Evolutionary conservation across 768 basidiomycete species (phyloP), one percentile per base, ranked within the genome.

Genomic region (Boletus tylopilopsis): DNA sequence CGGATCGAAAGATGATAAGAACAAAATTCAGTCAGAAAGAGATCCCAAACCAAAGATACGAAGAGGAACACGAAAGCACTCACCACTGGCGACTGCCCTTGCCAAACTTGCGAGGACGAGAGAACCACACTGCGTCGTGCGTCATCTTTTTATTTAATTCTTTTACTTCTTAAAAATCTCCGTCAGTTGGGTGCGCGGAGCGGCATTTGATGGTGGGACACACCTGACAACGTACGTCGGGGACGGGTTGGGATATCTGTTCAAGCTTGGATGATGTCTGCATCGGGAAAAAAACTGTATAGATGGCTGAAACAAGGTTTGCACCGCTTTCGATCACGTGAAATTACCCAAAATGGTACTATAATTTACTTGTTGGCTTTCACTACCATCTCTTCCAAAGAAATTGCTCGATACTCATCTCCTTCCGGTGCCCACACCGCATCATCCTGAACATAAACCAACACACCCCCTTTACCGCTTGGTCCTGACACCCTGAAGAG

Each of bases 81-180:
- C 70, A 92, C 91, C 91, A 96, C 72, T 94, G 90, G 69, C 94
- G 90, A 70, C 85, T 84, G 67, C 94, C 94, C 76, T 95, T 95
- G 70, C 94, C 94, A 76, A 63, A 95, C 73, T 90, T 95, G 72
- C 93, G 83, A 55, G 94, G 94, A 66, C 89, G 90, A 72, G 90
- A 92, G 75, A 93, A 94, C 93, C 94, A 96, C 75, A 96, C 85
- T 64, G 92, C 87, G 80, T 94, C 90, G 90, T 95, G 94, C 67
- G 94, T 94, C 94, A 95, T 96, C 75, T 82, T 85, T 92, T 89
- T 35, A 5, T 27, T 92, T 80, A 84, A 52, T 42, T 19, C 0
- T 53, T 16, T 50, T 54, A 16, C 0, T 42, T 51, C 39, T 40
- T 15, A 25, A 11, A 24, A 27, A 34, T 18, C 6, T 34, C 11